phyloP scores from a whole-genome alignment of 1,139 yeast genomes.

The Taphrina confusa region DNA sequence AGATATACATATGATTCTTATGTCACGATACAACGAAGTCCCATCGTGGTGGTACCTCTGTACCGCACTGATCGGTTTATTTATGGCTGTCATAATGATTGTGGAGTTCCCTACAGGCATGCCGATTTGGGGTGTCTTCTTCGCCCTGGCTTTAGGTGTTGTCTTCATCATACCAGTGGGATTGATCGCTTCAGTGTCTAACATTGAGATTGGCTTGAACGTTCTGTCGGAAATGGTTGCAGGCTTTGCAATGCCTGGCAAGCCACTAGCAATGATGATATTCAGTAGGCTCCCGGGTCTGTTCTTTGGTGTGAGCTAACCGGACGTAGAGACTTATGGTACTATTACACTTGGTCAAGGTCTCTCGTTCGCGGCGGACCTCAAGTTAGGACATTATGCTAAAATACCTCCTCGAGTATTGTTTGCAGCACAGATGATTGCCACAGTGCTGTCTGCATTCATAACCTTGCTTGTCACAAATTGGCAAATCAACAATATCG shows the following conservation, averaged over 20 bases:
- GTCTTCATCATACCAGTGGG: slow-evolving; percentile 39
- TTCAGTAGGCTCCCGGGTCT: slow-evolving; percentile 48
- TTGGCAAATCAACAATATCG: slow-evolving; percentile 55
- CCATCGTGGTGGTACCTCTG: slow-evolving; percentile 69
- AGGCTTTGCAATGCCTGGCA: slow-evolving; percentile 65
- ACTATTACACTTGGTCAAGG: slow-evolving; percentile 63
- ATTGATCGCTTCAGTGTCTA: slow-evolving; percentile 43
- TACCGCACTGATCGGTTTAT: slow-evolving; percentile 54
- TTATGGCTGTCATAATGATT: slow-evolving; percentile 55
- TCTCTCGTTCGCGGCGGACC: slow-evolving; percentile 57
- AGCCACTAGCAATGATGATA: slow-evolving; percentile 62
- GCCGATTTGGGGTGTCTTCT: slow-evolving; percentile 45
- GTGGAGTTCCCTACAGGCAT: slow-evolving; percentile 50
- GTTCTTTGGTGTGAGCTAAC: slow-evolving; percentile 51
- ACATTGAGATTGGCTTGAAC: slow-evolving; percentile 63
- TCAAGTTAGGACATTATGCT: slow-evolving; percentile 65
- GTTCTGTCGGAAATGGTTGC: slow-evolving; percentile 62
- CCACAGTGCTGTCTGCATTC: slow-evolving; percentile 45
- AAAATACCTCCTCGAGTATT: slow-evolving; percentile 63
- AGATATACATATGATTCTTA: slow-evolving; percentile 24
- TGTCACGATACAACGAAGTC: slow-evolving; percentile 43
- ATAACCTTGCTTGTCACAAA: slow-evolving; percentile 57
- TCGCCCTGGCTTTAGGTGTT: slow-evolving; percentile 52
- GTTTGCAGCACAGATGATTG: slow-evolving; percentile 56
- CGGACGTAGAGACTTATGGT: slow-evolving; percentile 58